Conservation (phyloP, 345 rosid species). For the Combretum micranthum region DNA sequence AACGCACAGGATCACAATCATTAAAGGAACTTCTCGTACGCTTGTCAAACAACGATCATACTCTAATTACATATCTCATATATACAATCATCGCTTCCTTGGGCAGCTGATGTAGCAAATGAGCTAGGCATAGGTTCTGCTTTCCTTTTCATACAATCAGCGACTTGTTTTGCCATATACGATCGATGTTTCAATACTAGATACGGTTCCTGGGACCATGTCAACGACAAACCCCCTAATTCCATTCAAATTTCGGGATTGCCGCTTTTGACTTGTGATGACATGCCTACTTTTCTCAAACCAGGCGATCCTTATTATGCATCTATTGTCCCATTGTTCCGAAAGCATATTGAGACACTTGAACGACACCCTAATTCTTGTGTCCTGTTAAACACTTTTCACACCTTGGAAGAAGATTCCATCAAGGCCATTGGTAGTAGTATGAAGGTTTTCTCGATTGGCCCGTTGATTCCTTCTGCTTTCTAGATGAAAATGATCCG, state of each 20-base stretch:
- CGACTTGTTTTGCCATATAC: constrained; percentile 47
- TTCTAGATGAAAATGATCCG: constrained; percentile 15
- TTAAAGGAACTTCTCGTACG: constrained; percentile 25
- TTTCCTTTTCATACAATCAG: constrained; percentile 62
- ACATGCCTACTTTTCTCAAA: constrained; percentile 35
- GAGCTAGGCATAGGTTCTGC: constrained; percentile 27
- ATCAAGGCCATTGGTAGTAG: constrained; percentile 19
- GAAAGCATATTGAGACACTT: constrained; percentile 28
- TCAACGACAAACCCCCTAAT: too few species aligned
- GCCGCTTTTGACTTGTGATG: constrained; percentile 15
- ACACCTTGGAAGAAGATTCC: constrained; percentile 48
- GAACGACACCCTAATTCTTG: constrained; percentile 25
- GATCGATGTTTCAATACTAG: too few species aligned
- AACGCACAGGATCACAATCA: constrained; percentile 31
- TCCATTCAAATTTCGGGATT: too few species aligned
- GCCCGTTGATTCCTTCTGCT: constrained; percentile 44
- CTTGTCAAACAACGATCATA: neutral
- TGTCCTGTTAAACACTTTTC: constrained; percentile 47
- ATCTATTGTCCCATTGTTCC: neutral
- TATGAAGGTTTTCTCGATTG: constrained; percentile 24
- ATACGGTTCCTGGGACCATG: too few species aligned
- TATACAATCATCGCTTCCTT: constrained; percentile 43
- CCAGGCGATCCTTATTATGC: too few species aligned
- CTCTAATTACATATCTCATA: constrained; percentile 28
- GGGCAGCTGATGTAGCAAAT: constrained; percentile 49